Evolutionary conservation across 2,329 filamentous ascomycete species (phyloP).

Genomic region (Clarireedia sp.): DNA sequence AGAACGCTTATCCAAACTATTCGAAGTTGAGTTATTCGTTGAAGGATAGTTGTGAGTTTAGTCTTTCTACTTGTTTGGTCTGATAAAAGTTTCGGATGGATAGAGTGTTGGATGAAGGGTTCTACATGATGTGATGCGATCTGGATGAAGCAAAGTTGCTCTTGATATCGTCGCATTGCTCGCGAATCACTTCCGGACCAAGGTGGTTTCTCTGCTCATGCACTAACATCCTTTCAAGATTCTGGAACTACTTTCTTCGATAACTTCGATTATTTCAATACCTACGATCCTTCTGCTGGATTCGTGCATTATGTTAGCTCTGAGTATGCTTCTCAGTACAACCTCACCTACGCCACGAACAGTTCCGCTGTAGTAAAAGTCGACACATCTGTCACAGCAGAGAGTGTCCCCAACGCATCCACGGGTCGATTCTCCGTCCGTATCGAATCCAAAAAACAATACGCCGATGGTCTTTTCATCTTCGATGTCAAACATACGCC

Average conservation of each 20-base stretch:
- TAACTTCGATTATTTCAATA: constrained; percentile 38
- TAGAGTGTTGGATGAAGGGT: too few relatives aligned
- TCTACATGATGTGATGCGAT: neutral
- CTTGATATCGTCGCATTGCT: neutral
- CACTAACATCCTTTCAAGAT: constrained; percentile 19
- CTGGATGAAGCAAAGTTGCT: neutral
- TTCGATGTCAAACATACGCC: constrained; percentile 53
- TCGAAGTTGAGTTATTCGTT: constrained; percentile 33
- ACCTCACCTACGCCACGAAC: constrained; percentile 53
- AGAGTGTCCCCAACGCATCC: constrained; percentile 47
- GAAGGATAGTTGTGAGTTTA: constrained; percentile 32
- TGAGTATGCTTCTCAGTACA: constrained; percentile 33
- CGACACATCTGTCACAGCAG: constrained; percentile 48
- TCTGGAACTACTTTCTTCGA: constrained; percentile 36
- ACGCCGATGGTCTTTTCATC: constrained; percentile 47
- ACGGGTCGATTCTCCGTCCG: constrained; percentile 37
- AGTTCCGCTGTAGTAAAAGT: constrained; percentile 50
- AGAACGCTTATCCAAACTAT: constrained; percentile 38
- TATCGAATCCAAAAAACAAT: constrained; percentile 47
- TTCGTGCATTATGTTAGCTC: constrained; percentile 38
- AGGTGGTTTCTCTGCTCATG: neutral
- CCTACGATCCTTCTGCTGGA: constrained; percentile 36
- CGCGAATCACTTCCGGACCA: neutral
- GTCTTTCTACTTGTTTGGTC: neutral
- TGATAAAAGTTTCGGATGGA: neutral